A percentile compares a stretch with the other conserved stretches of the same genome.
phyloP scores from a whole-genome alignment of 768 basidiomycete species.

The Leccinum subtestaceum region DNA sequence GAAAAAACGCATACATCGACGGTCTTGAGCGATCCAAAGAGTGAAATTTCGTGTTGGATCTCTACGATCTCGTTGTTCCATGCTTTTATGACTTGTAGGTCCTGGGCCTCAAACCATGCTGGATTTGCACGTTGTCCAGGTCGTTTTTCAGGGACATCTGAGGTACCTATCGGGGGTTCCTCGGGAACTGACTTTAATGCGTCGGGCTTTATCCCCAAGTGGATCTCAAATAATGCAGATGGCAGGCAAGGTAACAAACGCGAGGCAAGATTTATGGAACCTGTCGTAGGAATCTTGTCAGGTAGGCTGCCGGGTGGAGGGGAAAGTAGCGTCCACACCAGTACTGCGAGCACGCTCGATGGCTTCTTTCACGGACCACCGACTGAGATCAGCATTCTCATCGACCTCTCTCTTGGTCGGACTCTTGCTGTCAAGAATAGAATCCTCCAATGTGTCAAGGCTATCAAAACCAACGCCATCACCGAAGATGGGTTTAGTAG shows the following conservation, averaged over 20 bases:
- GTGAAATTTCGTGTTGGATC: slow-evolving; percentile 77
- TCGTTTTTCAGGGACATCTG: slow-evolving; percentile 36
- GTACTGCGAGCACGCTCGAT: slow-evolving; percentile 77
- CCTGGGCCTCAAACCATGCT: slow-evolving; percentile 81
- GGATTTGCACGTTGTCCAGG: slow-evolving; percentile 44
- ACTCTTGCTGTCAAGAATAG: slow-evolving; percentile 31
- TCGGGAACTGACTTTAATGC: slow-evolving; percentile 61
- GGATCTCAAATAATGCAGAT: slow-evolving; percentile 75
- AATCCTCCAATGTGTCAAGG: slow-evolving; percentile 49
- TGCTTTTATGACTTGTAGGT: slow-evolving; percentile 70
- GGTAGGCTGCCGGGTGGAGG: slow-evolving; percentile 44
- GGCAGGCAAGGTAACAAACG: slow-evolving; percentile 73
- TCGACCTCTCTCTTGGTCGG: slow-evolving; percentile 39
- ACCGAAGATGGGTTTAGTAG: slow-evolving; percentile 23
- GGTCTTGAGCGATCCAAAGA: slow-evolving; percentile 79
- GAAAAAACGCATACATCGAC: slow-evolving; percentile 58
- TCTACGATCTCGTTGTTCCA: slow-evolving; percentile 80
- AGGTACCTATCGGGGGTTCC: slow-evolving; percentile 50
- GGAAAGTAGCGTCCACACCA: slow-evolving; percentile 47
- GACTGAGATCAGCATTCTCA: slow-evolving; percentile 49
- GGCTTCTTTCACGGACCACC: slow-evolving; percentile 66
- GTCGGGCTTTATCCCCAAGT: slow-evolving; percentile 71
- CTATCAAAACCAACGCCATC: slow-evolving; percentile 31
- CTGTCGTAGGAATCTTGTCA: slow-evolving; percentile 47
- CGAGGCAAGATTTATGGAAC: slow-evolving; percentile 71